Conservation (phyloP, 805 yeast genomes). For the Metschnikowia proteae region DNA sequence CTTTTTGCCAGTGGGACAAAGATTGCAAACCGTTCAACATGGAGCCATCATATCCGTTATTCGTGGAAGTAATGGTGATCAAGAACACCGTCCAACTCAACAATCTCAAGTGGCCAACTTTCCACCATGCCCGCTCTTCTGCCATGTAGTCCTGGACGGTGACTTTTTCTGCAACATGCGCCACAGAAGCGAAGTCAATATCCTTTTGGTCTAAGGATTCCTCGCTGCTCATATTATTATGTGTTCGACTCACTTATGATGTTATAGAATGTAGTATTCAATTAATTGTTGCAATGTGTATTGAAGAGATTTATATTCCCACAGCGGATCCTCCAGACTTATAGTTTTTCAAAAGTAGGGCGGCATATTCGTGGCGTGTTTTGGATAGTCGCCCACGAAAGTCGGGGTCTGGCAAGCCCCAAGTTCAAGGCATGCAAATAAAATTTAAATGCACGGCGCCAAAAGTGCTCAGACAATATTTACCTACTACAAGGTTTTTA, state of each 20-base stretch:
- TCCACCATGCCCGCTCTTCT: slow-evolving; percentile 26
- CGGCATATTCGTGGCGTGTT: neutral
- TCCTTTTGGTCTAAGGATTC: slow-evolving; percentile 1
- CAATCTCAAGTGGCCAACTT: slow-evolving; percentile 34
- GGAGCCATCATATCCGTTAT: slow-evolving; percentile 28
- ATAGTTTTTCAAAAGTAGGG: neutral
- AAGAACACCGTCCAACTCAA: slow-evolving; percentile 39
- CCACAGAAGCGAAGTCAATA: neutral
- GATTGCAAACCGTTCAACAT: slow-evolving; percentile 51
- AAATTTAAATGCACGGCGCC: neutral
- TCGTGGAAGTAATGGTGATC: slow-evolving; percentile 45
- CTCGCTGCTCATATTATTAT: slow-evolving; percentile 1
- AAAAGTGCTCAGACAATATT: neutral
- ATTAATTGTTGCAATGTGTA: neutral
- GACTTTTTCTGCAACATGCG: neutral
- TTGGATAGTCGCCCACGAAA: neutral
- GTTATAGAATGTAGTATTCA: neutral
- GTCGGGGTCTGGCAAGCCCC: neutral
- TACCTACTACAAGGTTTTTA: neutral
- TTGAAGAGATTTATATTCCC: neutral
- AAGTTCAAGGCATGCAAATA: neutral
- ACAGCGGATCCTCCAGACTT: neutral
- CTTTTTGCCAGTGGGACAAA: slow-evolving; percentile 37
- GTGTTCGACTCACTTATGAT: neutral
- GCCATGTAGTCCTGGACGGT: slow-evolving; percentile 14